phyloP scores from a whole-genome alignment of 1,284 basidiomycete genomes.

The Xanthoconium separans region DNA sequence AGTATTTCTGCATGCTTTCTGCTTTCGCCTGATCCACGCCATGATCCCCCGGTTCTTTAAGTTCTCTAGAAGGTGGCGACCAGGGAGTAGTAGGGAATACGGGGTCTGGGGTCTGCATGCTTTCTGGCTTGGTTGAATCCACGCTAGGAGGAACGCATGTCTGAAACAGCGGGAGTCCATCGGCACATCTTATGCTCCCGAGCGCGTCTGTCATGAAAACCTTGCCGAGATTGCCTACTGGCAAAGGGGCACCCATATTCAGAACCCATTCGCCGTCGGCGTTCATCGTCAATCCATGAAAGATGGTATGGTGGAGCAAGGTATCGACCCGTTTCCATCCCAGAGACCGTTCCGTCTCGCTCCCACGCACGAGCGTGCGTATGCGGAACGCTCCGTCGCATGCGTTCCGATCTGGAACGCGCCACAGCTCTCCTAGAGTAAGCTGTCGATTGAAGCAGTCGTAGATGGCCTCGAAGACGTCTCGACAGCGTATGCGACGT shows the following conservation, averaged over 20 bases:
- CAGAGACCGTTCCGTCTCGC: not conserved
- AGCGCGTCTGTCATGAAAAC: no score
- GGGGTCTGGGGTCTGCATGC: no score
- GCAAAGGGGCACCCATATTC: not conserved
- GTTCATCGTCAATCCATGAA: not conserved
- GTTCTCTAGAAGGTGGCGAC: no score
- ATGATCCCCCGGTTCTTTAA: no score
- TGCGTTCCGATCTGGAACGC: not conserved
- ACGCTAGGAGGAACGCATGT: no score
- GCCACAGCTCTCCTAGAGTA: not conserved
- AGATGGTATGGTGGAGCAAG: conserved; percentile 1
- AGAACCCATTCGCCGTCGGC: not conserved
- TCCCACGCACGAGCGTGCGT: not conserved
- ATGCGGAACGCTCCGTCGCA: not conserved
- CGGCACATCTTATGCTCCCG: no score
- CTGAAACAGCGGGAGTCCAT: no score
- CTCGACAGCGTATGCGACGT: not conserved
- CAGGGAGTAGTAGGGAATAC: no score
- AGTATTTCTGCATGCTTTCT: not conserved
- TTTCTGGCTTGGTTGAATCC: no score
- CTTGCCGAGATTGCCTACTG: not conserved
- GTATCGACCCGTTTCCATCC: conserved; percentile 4
- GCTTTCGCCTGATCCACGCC: not conserved
- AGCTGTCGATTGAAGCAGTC: not conserved
- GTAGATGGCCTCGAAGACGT: not conserved